Percentiles rank a stretch among this genome's conserved stretches.
Evolutionary conservation across 2,329 filamentous ascomycete species (phyloP).

Genomic region (Botryotinia globosa): DNA sequence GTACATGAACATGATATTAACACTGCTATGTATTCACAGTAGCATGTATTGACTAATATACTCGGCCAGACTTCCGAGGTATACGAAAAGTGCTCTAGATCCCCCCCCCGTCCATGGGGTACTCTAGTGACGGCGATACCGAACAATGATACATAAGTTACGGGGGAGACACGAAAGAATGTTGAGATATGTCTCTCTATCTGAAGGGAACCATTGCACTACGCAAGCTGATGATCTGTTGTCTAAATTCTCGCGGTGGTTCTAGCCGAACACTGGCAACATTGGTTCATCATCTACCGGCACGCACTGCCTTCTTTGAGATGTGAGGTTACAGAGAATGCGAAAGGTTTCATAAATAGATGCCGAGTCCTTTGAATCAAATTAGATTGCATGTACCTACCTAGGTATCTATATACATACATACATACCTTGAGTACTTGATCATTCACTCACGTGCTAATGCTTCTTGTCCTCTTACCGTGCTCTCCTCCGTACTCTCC

Average conservation of each 20-base stretch:
- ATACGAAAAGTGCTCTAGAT: not conserved
- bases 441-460: not conserved
- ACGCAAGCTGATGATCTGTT: not conserved
- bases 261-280: not conserved
- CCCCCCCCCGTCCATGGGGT: not conserved
- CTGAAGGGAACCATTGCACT: not conserved
- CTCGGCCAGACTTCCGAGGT: not conserved
- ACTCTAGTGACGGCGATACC: not conserved
- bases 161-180: not conserved
- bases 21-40: not conserved
- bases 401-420: too few relatives aligned
- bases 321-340: not conserved
- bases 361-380: not conserved
- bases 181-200: not conserved
- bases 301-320: not conserved
- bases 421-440: not conserved
- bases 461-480: not conserved
- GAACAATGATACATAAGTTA: not conserved
- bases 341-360: not conserved
- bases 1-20: slow-evolving; percentile 1
- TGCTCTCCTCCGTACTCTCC: not conserved
- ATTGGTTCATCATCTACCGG: not conserved
- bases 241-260: not conserved
- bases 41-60: not conserved
- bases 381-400: not conserved